Evolutionary conservation across 371 early-diverging fungal genomes (phyloP), one percentile per base, ranked within the genome.

Genomic region (Actinomortierella ambigua): DNA sequence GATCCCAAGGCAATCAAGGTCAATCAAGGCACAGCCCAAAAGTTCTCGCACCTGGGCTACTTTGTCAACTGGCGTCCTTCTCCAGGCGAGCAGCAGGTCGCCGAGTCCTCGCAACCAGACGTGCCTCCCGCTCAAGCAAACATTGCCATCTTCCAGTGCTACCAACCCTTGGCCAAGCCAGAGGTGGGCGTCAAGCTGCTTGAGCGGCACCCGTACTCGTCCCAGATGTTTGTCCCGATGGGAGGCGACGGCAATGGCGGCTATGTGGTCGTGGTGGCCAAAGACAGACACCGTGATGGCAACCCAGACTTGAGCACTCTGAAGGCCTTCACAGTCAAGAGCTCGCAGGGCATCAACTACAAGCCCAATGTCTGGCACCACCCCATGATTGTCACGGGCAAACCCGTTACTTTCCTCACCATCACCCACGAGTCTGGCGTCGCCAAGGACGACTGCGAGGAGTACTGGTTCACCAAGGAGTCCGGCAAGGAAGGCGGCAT

Each of bases 201-300:
- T 50, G 96, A 95, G 76, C 85, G 95, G 20, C 96, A 95, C 62
- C 82, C 88, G 50, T 90, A 87, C 78, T 93, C 93, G 13, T 87
- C 90, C n/a, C 96, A 95, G 69, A 82, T 88, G 53, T 95, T 95
- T 70, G 82, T 93, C 59, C 95, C 95, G 15, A 90, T 95, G 87
- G 83, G 86, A 2, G 64, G 68, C 13, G 77, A 80, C 42, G 63
- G 80, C 50, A 75, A 79, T 2, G 79, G 84, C 26, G 85, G 79
- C 39, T 95, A 93, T 61, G 80, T 94, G 20, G 90, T 94, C 3
- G 81, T 92, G 54, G 95, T 95, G 8, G 89, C 90, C 43, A 76
- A 86, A 55, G 92, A 90, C 67, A 86, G 90, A 29, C 53, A 77
- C 2, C 82, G 80, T 60, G 81, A 82, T 28, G 87, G 87, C 48